These are phyloP conservation scores for Trematosphaeria pertusa DNA, from an alignment of 2,329 filamentous ascomycete species.

Conservation along the genomic window DNA sequence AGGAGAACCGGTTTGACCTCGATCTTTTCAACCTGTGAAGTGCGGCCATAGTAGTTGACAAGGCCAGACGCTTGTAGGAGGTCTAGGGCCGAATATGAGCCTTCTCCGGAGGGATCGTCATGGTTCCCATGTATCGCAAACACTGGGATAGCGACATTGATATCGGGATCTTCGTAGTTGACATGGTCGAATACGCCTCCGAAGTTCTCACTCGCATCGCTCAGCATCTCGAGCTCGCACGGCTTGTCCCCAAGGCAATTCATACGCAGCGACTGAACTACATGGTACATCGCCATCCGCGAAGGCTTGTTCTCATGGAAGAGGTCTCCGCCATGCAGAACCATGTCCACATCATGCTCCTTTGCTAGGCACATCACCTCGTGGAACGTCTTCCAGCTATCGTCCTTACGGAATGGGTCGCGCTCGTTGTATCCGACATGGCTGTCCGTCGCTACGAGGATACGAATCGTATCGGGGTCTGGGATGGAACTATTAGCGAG, in stretches of 20 bases:
- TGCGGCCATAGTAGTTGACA: constrained; percentile 94
- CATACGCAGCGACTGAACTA: constrained; percentile 91
- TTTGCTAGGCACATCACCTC: constrained; percentile 91
- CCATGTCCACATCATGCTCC: constrained; percentile 94
- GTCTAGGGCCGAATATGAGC: constrained; percentile 88
- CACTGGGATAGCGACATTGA: constrained; percentile 95
- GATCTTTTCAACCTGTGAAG: constrained; percentile 92
- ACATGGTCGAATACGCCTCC: constrained; percentile 87
- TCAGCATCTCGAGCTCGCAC: constrained; percentile 92
- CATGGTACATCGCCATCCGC: constrained; percentile 93
- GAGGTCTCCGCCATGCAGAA: constrained; percentile 89
- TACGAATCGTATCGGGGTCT: constrained; percentile 85
- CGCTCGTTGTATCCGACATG: constrained; percentile 97
- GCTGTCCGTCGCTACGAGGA: constrained; percentile 93
- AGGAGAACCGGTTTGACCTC: constrained; percentile 88
- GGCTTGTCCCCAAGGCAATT: constrained; percentile 96
- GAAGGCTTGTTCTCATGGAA: constrained; percentile 99
- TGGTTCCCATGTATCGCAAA: constrained; percentile 99
- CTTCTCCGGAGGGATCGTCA: constrained; percentile 96
- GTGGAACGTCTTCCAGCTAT: constrained; percentile 96
- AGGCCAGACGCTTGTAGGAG: constrained; percentile 88
- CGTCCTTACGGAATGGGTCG: constrained; percentile 91
- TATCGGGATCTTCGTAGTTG: constrained; percentile 97
- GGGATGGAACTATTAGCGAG: constrained; percentile 14
- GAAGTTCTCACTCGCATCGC: constrained; percentile 90